Base-by-base conservation (phyloP, 78 protist genomes). In the Chrysochromulina tobinii region DNA sequence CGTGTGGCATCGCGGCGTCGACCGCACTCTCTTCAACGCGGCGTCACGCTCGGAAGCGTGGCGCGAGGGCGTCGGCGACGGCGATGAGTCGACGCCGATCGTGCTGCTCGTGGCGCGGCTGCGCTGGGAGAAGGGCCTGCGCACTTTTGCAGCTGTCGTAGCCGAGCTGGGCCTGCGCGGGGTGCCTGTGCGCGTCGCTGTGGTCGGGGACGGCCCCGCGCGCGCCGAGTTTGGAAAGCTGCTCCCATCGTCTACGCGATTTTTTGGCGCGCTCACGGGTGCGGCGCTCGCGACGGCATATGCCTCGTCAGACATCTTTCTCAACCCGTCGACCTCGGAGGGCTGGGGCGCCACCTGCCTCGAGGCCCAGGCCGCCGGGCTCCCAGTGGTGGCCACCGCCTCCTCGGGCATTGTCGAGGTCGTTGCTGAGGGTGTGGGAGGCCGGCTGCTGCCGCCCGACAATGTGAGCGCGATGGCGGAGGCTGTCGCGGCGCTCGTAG, bases 361-460 rank as follows among this genome's bases (percentile, higher is more conserved):
- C 59, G 92, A 89, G 54, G 92, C 92, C 57, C 75, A 66, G 92
- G 85, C 92, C 2, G 69, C 92, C 8, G 92, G 92, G 23, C 53
- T 89, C 11, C 92, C 92, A 20, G 92, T 89, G 38, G 72, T 73
- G 18, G 92, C 84, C 20, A 12, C 69, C 27, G 12, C 1, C 73
- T 11, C 92, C 0, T 25, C 92, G n/a, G 92, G 92, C 77, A 73
- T 87, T 3, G 8, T 75, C 27, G 58, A 88, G 11, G 48, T 89
- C 58, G 55, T 89, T 27, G 23, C 27, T 1, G 55, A 50, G 61
- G 87, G 72, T 18, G 27, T 4, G 38, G 0, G 23, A 8, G 92
- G 92, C 15, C 9, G 51, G 23, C 55, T 89, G 61, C 21, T 59
- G 14, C 51, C 87, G 48, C 64, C 87, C 15, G 20, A 18, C 25